Base-by-base conservation (phyloP, 768 basidiomycete genomes). In the Phylloporus sp. region DNA sequence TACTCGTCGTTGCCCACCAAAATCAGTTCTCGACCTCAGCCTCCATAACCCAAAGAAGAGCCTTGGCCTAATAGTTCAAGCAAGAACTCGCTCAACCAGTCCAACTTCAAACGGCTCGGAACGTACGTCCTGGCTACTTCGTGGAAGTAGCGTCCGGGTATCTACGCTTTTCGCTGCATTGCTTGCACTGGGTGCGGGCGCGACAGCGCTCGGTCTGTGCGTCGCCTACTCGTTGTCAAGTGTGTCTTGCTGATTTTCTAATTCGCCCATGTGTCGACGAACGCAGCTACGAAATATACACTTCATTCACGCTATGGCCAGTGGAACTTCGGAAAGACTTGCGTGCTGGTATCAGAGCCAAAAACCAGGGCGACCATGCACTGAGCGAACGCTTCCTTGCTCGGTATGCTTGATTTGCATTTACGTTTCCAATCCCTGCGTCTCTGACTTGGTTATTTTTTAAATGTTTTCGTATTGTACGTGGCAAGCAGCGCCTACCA, bases 251-350 rank as follows among this genome's bases (percentile, higher is more conserved):
- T 28, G 4, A 15, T 29, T 29, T 47, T 6, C 35, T 18, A 9
- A 39, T 18, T n/a, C 18, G 8, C 45, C 45, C n/a, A n/a, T n/a
- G 5, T 40, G 28, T 39, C 35, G 32, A 27, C 32, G 43, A 45
- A 47, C 40, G 41, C 55, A 84, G 83, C 23, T 81, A 79, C 58
- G 73, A 79, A n/a, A 71, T 83, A 39, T 85, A 81, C 60, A 66
- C 67, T 7, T 72, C 75, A 11, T 71, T 86, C 67, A 81, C 80
- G 0, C 73, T 83, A 54, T 90, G 86, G 86, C 88, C 88, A 2
- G 61, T 64, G 11, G 80, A 82, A 56, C 66, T 90, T 3, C 79
- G 85, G 5, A 64, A 69, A 27, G 85, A 88, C 66, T 73, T 90
- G 29, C 82, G 85, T 6, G 76, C 75, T 3, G 88, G 83, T 3